Base-by-base conservation (phyloP, 2,329 filamentous ascomycete species). In the Stachybotrys elegans region DNA sequence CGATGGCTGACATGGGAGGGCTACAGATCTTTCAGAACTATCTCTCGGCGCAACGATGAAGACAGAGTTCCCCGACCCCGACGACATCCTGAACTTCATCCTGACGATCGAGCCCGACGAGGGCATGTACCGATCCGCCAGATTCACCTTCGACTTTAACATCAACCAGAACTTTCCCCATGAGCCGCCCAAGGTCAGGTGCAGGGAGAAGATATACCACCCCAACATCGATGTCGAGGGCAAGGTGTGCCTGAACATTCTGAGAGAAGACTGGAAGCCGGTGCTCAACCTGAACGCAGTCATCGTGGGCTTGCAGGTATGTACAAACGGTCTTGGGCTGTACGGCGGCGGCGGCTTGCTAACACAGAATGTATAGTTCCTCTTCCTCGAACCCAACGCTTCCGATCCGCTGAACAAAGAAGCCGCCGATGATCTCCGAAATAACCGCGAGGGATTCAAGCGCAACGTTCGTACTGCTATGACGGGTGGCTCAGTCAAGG, bases 341-440 rank as follows among this genome's bases (percentile, higher is more conserved):
- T 16, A 17, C 4, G 14, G 38, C 5, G 19, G n/a, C 19, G 12
- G 14, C 6, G 17, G 14, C 13, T 37, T 42, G 47, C 57, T 62
- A 51, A 61, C 43, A 29, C 19, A 12, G 9, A 25, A 3, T 17
- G 14, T 5, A 29, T 43, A 95, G 85, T 97, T 97, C 62, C 77
- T 98, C 42, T 98, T 98, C 76, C 83, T 97, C 50, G 93, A 98
- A 65, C 93, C 93, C 16, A 98, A 98, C 61, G 90, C 93, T 9
- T 91, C 87, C 40, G 93, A 98, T 61, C 93, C 93, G n/a, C 72
- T 98, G 48, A 98, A 98, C 69, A 96, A 98, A 73, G 92, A 97
- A 59, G 93, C 93, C 0, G 93, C 93, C 4, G 90, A 96, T 49
- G 93, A 97, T 61, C 73, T 98, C 55, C 83, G 92, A 57, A 75